phyloP scores from a whole-genome alignment of 371 early-diverging fungal genomes.

The Polyrhizophydium stewartii region DNA sequence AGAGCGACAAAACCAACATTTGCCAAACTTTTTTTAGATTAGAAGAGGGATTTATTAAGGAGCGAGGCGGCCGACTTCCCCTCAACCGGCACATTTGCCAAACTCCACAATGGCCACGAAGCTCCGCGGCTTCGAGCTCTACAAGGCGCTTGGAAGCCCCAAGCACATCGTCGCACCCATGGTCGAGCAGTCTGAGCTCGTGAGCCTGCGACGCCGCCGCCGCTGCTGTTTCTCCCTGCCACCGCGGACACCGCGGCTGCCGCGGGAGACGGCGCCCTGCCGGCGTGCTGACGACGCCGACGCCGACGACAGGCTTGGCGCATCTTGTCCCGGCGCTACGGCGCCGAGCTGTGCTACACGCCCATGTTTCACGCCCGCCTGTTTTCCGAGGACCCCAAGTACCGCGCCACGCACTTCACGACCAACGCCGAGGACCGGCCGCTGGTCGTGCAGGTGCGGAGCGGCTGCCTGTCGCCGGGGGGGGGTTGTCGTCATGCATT shows the following conservation, averaged over 20 bases:
- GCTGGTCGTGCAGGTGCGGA: slow-evolving; percentile 82
- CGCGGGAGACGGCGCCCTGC: neutral
- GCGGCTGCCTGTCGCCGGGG: too few relatives aligned
- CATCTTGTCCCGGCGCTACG: slow-evolving; percentile 83
- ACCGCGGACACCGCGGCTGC: neutral
- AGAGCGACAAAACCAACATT: too few relatives aligned
- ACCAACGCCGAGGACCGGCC: slow-evolving; percentile 79
- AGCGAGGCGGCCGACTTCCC: too few relatives aligned
- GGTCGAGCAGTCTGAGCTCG: slow-evolving; percentile 46
- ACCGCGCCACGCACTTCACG: slow-evolving; percentile 69
- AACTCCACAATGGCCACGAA: too few relatives aligned
- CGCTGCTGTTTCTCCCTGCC: neutral
- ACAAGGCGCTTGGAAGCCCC: slow-evolving; percentile 63
- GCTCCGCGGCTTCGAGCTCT: slow-evolving; percentile 78
- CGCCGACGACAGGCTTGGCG: slow-evolving; percentile 76
- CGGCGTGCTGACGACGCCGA: neutral
- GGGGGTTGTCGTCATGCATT: too few relatives aligned
- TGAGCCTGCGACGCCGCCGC: slow-evolving; percentile 1
- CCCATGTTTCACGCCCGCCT: slow-evolving; percentile 97
- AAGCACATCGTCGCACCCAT: slow-evolving; percentile 87
- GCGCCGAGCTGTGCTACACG: slow-evolving; percentile 93
- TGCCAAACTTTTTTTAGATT: too few relatives aligned
- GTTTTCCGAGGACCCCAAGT: slow-evolving; percentile 57
- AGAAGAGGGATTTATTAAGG: too few relatives aligned
- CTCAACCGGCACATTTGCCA: too few relatives aligned